Base-by-base conservation (phyloP, 2,329 filamentous ascomycete genomes). In the Fusarium pseudocircinatum region DNA sequence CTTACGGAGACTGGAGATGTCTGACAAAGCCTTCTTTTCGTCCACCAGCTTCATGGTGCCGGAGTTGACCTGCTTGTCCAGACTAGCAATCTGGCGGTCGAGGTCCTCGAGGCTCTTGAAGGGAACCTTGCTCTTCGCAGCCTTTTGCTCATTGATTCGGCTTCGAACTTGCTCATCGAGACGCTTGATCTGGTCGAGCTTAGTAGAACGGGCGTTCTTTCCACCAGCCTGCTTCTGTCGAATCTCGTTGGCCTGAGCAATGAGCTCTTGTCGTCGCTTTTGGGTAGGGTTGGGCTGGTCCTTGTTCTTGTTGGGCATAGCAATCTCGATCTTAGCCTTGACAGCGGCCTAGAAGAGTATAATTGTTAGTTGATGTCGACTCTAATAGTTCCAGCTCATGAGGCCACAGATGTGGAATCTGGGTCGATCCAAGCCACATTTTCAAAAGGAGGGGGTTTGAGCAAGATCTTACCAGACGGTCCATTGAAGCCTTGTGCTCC, bases 1-100 rank as follows among this genome's bases (percentile, higher is more conserved):
- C 87, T 97, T 97, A 83, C 93, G 92, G 75, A 98, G 86, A 81
- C 86, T 92, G 54, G 93, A 93, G 78, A 97, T 92, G 78, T 98
- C 94, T 57, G 89, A 85, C 26, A 98, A 88, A 14, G 94, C 92
- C 89, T 98, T 98, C 88, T 94, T 97, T 90, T 98, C 96, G 78
- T 99, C 96, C 16, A 98, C 96, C 58, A 99, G 87, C 85, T 95
- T 97, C 93, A 99, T 95, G 82, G 89, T 93, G 74, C 96, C 96
- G 40, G 91, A 89, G 82, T 97, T 94, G 77, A 98, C 95, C 82
- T 96, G 90, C 83, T 92, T 92, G 75, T 97, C 94, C 60, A 98
- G 90, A 59, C 87, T 87, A 68, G 90, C 88, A 78, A 98, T 96
- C 83, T 96, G 91, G 72, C 88, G 87, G 82, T 98, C 94, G 74